Base-by-base conservation (phyloP, 495 filamentous ascomycete genomes). In the Hypomontagnella submonticulosa region DNA sequence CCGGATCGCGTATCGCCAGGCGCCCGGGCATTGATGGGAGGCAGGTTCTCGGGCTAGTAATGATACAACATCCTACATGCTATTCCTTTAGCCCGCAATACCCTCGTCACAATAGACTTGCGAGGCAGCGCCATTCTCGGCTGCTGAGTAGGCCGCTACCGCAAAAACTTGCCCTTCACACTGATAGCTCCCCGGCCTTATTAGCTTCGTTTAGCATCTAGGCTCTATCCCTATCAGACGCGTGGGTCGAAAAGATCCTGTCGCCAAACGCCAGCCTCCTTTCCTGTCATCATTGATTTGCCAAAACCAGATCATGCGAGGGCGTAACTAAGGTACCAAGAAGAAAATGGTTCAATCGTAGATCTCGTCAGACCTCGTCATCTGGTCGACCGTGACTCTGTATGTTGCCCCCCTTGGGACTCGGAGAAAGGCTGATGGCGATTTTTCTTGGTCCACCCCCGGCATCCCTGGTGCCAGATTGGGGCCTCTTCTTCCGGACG, bases 351-450 rank as follows among this genome's bases (percentile, higher is more conserved):
- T 46, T 27, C 34, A n/a, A 59, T 47, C 44, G 13, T 37, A 30
- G 23, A 30, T 34, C 7, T 54, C 10, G 38, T 72, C 58, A 67
- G 41, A 33, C 55, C 41, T 68, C 66, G 15, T 70, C 57, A 46
- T 63, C 57, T 3, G 57, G 61, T 60, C 65, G 63, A 19, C 67
- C 52, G 20, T 69, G 62, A 2, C 56, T 41, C 30, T 64, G 72
- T 11, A 51, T 36, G 36, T 61, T 65, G 0, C 61, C 68, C 12
- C 64, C 40, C 65, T 79, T 82, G 3, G 77, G 50, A 9, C 66
- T 62, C 1, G 76, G 58, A 38, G 79, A 78, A 43, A 83, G 69
- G 53, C 74, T 82, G 42, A 83, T 80, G 12, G 80, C 70, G 47
- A 83, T 81, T 69, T 80, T 81, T 47, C 73, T 79, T 0, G 74